Base-by-base conservation (phyloP, 2,329 filamentous ascomycete species). In the Diaporthe sp. region DNA sequence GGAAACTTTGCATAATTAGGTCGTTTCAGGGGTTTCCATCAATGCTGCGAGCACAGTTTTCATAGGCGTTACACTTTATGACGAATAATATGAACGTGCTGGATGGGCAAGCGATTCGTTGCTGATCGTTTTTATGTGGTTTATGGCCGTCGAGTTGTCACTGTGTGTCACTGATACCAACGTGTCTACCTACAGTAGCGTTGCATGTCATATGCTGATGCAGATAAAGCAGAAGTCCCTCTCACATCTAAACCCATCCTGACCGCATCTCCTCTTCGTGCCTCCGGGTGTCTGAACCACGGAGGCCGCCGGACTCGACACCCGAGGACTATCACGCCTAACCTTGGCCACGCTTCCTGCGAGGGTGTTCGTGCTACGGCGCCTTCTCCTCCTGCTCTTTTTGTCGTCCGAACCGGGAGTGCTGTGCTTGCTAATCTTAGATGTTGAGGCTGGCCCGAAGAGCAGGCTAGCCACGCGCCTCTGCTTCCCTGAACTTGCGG, bases 201-300 rank as follows among this genome's bases (percentile, higher is more conserved):
- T 30, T n/a, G 13, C n/a, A n/a, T 10, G 28, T 50, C 52, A 72
- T 35, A 58, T 60, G 19, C 33, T 54, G 28, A 89, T 82, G 78
- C 90, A 92, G 13, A 84, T 85, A 77, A 92, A 91, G 81, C 91
- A 92, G 82, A 92, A 92, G 75, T 89, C 87, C 71, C 88, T 84
- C 4, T 86, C 86, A 76, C 90, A 92, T 22, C 82, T 83, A 79
- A 88, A 92, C 17, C 88, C 90, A 77, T 87, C 85, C 76, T 88
- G 82, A 4, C 90, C 90, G 74, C 91, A 92, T 19, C 83, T 83
- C 69, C 87, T 83, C 77, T 85, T 77, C 19, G 86, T 86, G 1
- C 89, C 89, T 2, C 88, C 85, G 0, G 89, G 88, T 13, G 88
- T 90, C 77, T 83, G 83, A 6, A 85, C 78, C 42, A 83, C 76